Evolutionary conservation across 2,329 filamentous ascomycete species (phyloP).

Genomic region (Pyrenophora tritici-repentis): DNA sequence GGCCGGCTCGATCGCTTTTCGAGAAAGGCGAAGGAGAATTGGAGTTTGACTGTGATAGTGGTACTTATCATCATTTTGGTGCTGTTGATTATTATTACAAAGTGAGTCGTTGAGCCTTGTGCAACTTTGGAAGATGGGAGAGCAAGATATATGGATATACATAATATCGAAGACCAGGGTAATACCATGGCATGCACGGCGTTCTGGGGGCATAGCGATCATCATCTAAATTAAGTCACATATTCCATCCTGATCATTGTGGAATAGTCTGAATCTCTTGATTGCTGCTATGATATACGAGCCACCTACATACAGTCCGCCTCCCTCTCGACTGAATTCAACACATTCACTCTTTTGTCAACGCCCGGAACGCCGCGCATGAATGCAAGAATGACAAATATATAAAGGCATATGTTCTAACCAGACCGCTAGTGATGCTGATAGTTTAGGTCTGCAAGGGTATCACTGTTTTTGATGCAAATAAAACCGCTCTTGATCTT

Average conservation of each 20-base stretch:
- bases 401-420: constrained; percentile 5
- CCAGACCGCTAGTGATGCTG: constrained; percentile 11
- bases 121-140: not conserved
- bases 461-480: not conserved
- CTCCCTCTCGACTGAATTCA: not conserved
- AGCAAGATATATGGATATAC: not conserved
- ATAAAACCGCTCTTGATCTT: not conserved
- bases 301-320: not conserved
- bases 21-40: constrained; percentile 78
- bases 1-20: constrained; percentile 73
- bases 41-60: constrained; percentile 83
- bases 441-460: not conserved
- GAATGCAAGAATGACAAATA: constrained; percentile 22
- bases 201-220: not conserved
- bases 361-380: constrained; percentile 23
- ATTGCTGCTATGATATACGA: constrained; percentile 9
- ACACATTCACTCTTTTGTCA: not conserved
- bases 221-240: too few relatives aligned
- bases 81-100: constrained; percentile 73
- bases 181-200: not conserved
- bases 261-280: not conserved
- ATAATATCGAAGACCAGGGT: not conserved
- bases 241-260: not conserved
- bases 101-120: constrained; percentile 18
- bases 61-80: constrained; percentile 79